Evolutionary conservation across 2,329 filamentous ascomycete species (phyloP), one percentile per base, ranked within the genome.

Genomic region (Zasmidium citrigriseum): DNA sequence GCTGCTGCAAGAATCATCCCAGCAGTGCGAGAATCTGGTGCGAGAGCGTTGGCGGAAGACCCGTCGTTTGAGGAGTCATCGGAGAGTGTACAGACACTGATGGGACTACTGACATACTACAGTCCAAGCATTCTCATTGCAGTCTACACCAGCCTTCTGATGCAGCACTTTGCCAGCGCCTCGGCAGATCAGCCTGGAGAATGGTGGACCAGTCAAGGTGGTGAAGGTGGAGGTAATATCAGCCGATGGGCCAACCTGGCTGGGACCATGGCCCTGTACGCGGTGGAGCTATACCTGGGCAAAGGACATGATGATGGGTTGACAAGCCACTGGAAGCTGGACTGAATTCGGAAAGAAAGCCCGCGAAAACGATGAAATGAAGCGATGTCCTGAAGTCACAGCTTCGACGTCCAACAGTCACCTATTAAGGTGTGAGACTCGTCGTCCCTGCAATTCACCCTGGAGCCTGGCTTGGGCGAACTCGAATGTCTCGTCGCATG

Each of bases 231-330:
- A 12, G 91, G 92, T 18, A 96, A 95, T 71, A 83, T 90, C 18
- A 96, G 91, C 90, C 84, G 93, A 55, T 98, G 95, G 95, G 84
- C 95, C 67, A 99, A 99, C 67, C 82, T 98, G 45, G 90, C 88
- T 4, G 86, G 88, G 51, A 97, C 93, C 0, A 96, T 98, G 89
- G 83, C 84, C 5, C 78, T 98, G 16, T 99, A 99, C 72, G 89
- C 91, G 2, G 82, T 98, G 46, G 95, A 99, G 76, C 79, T 98
- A 54, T 93, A 93, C 70, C 83, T 98, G 11, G 90, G 91, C 21
- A 89, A 89, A 64, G 89, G 90, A 55, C 90, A 96, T 69, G 84
- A 90, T 50, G 90, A 96, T 68, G 82, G 84, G 27, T 75, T 91
- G 57, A 86, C 86, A 2, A 86, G 85, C 41, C 93, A 98, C 75